A percentile compares a stretch with the other conserved stretches of the same genome.
These are phyloP conservation scores for Pleurotus ostreatus DNA, from an alignment of 768 basidiomycete genomes.

Conservation along the genomic window DNA sequence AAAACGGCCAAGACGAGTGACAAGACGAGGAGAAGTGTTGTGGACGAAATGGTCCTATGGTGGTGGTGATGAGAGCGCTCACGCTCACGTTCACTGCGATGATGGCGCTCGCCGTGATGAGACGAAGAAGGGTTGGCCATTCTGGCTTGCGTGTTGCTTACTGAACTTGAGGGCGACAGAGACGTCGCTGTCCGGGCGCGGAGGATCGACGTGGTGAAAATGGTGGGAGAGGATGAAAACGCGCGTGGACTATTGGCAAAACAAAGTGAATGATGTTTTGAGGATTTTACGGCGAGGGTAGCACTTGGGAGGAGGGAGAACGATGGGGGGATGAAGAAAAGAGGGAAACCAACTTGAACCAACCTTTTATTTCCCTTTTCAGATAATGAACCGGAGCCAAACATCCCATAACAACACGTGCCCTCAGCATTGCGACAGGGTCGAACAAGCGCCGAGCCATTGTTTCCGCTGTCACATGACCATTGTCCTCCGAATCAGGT, in stretches of 20 bases:
- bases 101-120: conserved; percentile 60
- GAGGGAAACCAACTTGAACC: conserved; percentile 4
- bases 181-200: conserved; percentile 57
- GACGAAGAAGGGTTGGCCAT: conserved; percentile 89
- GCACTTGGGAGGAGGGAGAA: conserved; percentile 16
- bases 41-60: conserved; percentile 84
- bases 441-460: neutral
- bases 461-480: conserved; percentile 4
- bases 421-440: neutral
- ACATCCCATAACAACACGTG: conserved; percentile 3
- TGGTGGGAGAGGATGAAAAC: conserved; percentile 28
- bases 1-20: conserved; percentile 84
- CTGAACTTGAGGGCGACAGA: conserved; percentile 69
- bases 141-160: conserved; percentile 62
- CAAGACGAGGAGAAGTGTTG: conserved; percentile 81
- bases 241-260: conserved; percentile 6
- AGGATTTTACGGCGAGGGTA: conserved; percentile 8
- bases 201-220: conserved; percentile 63
- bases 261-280: neutral
- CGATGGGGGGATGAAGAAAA: conserved; percentile 14
- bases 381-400: conserved; percentile 5
- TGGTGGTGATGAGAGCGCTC: conserved; percentile 71
- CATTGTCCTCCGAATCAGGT: neutral
- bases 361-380: conserved; percentile 8
- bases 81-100: conserved; percentile 38